Evolutionary conservation across 116 monocot species (phyloP), one percentile per base, ranked within the genome.

Genomic region (Zostera marina): DNA sequence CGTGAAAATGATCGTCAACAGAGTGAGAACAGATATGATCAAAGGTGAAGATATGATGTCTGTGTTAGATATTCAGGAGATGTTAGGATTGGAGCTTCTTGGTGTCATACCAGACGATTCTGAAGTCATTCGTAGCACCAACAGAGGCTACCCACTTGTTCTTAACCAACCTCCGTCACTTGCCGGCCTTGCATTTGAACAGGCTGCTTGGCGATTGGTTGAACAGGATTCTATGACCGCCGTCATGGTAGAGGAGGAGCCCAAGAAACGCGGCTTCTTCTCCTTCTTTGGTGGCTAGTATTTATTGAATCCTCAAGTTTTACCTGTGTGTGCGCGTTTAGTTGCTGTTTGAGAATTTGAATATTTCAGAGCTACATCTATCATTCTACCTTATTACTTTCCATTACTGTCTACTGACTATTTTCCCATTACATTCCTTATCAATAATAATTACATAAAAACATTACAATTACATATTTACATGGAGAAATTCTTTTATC

Each of bases 21-120:
- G 94, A 5, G 88, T 94, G 0, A 60, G 94, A 47, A 77, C 79
- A 5, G 94, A 94, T 47, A 58, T 94, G 25, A 81, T 94, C 47
- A 61, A 66, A 19, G 88, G 88, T 8, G 88, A 94, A 59, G 94
- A 94, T 58, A 94, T 94, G 94, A 94, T 94, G 94, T 88, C 88
- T 5, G 88, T 87, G 21, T 75, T 94, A 3, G 94, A 94, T 41
- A 85, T 94, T 49, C 94, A 94, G 57, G 94, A 94, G 63, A 94
- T 94, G 94, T 75, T 94, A 22, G 94, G 94, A 14, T 70, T 88
- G 22, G 67, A 78, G 9, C 60, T 94, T 62, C 81, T 94, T 11
- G 94, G 94, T 8, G 88, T 82, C 3, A 82, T 96, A 19, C 94
- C 94, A 3, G 94, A 96, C 66, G 94, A 96, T 16, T 59, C 94